Base-by-base conservation (phyloP, 345 rosid species). In the Theobroma cacao region DNA sequence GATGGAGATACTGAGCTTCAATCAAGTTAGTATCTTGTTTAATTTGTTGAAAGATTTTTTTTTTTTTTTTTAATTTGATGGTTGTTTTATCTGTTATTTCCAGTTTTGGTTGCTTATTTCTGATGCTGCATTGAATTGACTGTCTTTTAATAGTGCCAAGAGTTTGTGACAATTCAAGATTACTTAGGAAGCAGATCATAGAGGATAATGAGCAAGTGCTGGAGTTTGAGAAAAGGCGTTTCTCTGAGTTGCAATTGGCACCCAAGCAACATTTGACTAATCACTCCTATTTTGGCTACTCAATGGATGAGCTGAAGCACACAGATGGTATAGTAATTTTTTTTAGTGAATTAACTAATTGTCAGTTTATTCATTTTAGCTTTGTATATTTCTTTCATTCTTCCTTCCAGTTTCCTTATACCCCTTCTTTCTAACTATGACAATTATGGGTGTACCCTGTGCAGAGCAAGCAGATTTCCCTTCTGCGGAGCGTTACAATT, bases 1-100 rank as follows among this genome's bases (percentile, higher is more conserved):
- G 95, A 89, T 24, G 88, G 88, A 75, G 96, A 95, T 84, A 34
- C 84, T 0, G 99, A 92, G 78, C 79, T 86, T 82, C 90, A 84
- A 79, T 75, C 91, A n/a, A 77, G 98, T 85, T 72, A 82, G 91
- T 75, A 47, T 45, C 74, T 30, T 28, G 33, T 67, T 45, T 34
- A 0, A 11, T 24, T 20, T 26, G 6, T 2, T 43, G 30, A 14
- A 10, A 41, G 12, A 10, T 18, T 7, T 18, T 41, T 6, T 1
- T 1, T 6, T 41, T 68, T 13, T 18, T 43, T n/a, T 28, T 1
- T 9, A 20, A 5, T 64, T 72, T 36, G 12, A 13, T 62, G 8
- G 55, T 64, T 13, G 70, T 48, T n/a, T 53, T n/a, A 4, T 56
- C 20, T 36, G 31, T 18, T 56, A 11, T 48, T 43, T 7, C 11